phyloP scores from a whole-genome alignment of 1,284 basidiomycete genomes.

The Heterobasidion parviporum region DNA sequence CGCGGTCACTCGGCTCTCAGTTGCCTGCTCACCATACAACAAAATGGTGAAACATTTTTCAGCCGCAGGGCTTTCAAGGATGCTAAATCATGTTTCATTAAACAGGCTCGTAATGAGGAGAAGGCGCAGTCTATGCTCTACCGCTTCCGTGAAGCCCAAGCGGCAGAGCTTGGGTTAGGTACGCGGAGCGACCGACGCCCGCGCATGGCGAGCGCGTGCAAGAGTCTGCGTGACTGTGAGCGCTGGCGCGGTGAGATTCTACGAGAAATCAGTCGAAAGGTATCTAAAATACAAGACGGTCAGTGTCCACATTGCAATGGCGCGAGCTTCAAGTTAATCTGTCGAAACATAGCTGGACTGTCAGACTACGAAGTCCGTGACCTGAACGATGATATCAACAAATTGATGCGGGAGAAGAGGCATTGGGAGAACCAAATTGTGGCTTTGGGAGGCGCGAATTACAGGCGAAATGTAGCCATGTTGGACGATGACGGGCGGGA shows the following conservation, averaged over 20 bases:
- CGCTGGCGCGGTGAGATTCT: slow-evolving; percentile 93
- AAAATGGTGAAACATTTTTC: too few species aligned
- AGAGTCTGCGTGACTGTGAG: slow-evolving; percentile 89
- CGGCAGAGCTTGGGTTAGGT: slow-evolving; percentile 87
- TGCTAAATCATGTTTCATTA: too few species aligned
- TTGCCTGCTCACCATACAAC: too few species aligned
- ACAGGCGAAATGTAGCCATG: slow-evolving; percentile 86
- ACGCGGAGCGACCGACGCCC: slow-evolving; percentile 78
- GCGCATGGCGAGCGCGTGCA: slow-evolving; percentile 85
- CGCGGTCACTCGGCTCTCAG: too few species aligned
- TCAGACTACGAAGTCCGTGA: slow-evolving; percentile 96
- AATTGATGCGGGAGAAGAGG: slow-evolving; percentile 87
- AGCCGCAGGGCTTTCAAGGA: too few species aligned
- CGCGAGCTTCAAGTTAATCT: slow-evolving; percentile 3
- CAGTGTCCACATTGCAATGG: slow-evolving; percentile 21
- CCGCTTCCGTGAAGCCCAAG: slow-evolving; percentile 96
- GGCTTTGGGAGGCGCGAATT: slow-evolving; percentile 92
- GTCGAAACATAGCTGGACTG: slow-evolving; percentile 58
- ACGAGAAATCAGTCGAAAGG: slow-evolving; percentile 91
- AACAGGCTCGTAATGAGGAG: slow-evolving; percentile 90
- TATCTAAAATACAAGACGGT: slow-evolving; percentile 97
- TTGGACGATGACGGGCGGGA: slow-evolving; percentile 91
- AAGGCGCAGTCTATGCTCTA: slow-evolving; percentile 99
- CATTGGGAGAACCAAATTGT: slow-evolving; percentile 99
- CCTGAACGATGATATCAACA: slow-evolving; percentile 98